Percentiles rank a stretch among this genome's conserved stretches.
These are phyloP conservation scores for Blepharisma japonicum DNA, from an alignment of 73 alveolate genomes.

Conservation along the genomic window DNA sequence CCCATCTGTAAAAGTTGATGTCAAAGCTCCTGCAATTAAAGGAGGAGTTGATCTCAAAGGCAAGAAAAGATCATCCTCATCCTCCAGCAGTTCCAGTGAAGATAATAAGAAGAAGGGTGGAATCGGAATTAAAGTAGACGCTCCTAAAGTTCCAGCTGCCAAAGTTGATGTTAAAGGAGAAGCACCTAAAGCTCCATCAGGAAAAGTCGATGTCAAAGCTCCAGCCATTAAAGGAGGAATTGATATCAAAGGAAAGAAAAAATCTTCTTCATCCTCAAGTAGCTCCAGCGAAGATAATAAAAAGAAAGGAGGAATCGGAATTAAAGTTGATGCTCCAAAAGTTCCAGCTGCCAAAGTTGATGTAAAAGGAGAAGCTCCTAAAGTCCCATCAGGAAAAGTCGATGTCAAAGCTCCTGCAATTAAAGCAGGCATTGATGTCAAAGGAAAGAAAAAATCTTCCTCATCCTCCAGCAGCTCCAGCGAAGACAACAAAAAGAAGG, in stretches of 20 bases:
- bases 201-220: neutral
- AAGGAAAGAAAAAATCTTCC: neutral
- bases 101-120: too few relatives aligned
- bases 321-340: neutral
- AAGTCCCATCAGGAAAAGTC: neutral
- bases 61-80: too few relatives aligned
- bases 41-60: neutral
- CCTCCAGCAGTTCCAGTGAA: too few relatives aligned
- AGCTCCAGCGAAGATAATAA: neutral
- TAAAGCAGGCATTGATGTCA: neutral
- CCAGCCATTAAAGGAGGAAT: neutral
- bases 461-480: neutral
- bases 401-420: neutral
- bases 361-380: neutral
- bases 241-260: slow-evolving; percentile 21
- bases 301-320: neutral
- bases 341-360: neutral
- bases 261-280: neutral
- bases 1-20: slow-evolving; percentile 16
- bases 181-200: neutral
- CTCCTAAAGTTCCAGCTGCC: neutral
- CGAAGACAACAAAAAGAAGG: neutral
- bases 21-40: neutral
- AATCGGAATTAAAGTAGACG: too few relatives aligned
- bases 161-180: neutral